A percentile compares a stretch with the other conserved stretches of the same genome.
These are phyloP conservation scores for Boletus huronensis DNA, from an alignment of 768 basidiomycete genomes.

Conservation along the genomic window DNA sequence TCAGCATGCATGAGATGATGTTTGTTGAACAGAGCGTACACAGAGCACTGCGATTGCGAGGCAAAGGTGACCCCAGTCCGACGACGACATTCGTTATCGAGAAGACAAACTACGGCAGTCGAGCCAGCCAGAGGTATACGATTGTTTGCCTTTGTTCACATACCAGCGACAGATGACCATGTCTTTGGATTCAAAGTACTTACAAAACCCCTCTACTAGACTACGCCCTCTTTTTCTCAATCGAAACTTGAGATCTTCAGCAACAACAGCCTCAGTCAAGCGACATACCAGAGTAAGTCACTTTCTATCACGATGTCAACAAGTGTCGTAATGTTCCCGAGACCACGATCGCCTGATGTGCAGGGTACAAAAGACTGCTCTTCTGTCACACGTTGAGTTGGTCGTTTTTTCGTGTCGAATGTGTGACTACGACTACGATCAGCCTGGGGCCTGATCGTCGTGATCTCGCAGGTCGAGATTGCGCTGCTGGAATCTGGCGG, in stretches of 20 bases:
- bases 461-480: slow-evolving; percentile 45
- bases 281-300: neutral
- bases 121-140: no score
- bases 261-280: neutral
- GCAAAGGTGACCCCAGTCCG: neutral
- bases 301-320: neutral
- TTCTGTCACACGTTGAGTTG: slow-evolving; percentile 48
- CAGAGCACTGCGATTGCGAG: neutral
- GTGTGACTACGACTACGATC: slow-evolving; percentile 19
- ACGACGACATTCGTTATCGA: neutral
- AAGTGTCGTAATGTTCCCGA: no score
- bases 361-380: slow-evolving; percentile 44
- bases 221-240: no score
- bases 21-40: neutral
- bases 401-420: neutral
- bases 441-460: neutral
- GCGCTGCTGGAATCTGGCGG: slow-evolving; percentile 54
- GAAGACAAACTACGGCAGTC: neutral
- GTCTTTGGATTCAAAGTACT: neutral
- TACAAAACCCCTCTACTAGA: neutral
- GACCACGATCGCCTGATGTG: no score
- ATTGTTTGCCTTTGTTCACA: no score
- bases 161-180: no score
- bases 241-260: neutral
- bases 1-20: neutral